Conservation (phyloP, 2,329 filamentous ascomycete genomes). For the Penicillium oxalicum region DNA sequence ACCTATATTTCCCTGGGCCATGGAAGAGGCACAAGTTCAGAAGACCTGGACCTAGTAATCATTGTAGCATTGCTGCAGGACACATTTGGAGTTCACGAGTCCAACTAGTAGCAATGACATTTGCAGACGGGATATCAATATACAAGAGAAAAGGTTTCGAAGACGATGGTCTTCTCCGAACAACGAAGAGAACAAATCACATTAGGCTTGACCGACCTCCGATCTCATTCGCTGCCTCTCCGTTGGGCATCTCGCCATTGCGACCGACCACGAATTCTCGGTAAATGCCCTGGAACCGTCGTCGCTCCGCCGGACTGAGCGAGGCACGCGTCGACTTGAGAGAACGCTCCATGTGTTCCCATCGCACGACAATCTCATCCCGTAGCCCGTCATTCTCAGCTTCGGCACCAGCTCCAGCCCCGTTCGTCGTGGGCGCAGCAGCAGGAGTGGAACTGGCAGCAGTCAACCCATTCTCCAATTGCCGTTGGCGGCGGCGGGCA, state of each 20-base stretch:
- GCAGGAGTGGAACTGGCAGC: slow-evolving; percentile 5
- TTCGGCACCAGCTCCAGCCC: slow-evolving; percentile 24
- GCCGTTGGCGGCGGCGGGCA: slow-evolving; percentile 58
- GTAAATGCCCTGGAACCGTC: slow-evolving; percentile 73
- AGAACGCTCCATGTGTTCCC: slow-evolving; percentile 75
- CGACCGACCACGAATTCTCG: slow-evolving; percentile 85
- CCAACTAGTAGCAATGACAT: no score
- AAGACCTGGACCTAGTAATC: no score
- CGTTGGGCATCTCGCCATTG: slow-evolving; percentile 92
- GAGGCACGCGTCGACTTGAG: slow-evolving; percentile 72
- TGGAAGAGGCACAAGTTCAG: no score
- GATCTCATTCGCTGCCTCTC: slow-evolving; percentile 85
- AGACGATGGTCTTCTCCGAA: background rate
- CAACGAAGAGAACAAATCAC: slow-evolving; percentile 44
- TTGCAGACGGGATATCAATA: slow-evolving; percentile 14
- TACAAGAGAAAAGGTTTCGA: slow-evolving; percentile 2
- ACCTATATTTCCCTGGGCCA: no score
- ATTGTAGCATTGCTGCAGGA: no score
- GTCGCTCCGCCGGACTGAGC: slow-evolving; percentile 72
- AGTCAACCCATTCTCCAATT: slow-evolving; percentile 38
- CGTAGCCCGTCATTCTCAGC: slow-evolving; percentile 28
- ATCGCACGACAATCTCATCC: slow-evolving; percentile 73
- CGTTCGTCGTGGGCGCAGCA: slow-evolving; percentile 13
- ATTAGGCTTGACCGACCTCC: slow-evolving; percentile 90
- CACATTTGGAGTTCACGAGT: no score